These are phyloP conservation scores for Colletotrichum graminicola DNA, from an alignment of 2,329 filamentous ascomycete species.

Conservation along the genomic window DNA sequence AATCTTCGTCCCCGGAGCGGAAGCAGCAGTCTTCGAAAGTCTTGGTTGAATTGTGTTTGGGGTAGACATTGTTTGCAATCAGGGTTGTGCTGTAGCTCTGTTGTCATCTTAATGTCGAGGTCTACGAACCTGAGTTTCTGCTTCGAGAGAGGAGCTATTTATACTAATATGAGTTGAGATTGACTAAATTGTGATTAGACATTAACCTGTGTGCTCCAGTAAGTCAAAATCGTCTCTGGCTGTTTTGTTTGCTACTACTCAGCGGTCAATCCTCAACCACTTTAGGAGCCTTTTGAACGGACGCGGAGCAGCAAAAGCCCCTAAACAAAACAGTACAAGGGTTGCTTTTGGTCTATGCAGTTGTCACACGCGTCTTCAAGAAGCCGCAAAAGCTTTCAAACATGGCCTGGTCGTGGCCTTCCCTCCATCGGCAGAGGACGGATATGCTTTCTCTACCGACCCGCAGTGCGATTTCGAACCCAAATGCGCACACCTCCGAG, in stretches of 20 bases:
- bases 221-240: no score
- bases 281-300: fast-evolving
- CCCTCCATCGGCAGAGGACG: constrained; percentile 76
- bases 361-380: constrained; percentile 60
- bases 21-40: background rate
- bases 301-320: no score
- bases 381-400: constrained; percentile 93
- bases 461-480: constrained; percentile 68
- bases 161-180: background rate
- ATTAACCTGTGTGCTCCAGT: no score
- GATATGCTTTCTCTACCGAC: constrained; percentile 56
- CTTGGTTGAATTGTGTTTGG: background rate
- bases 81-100: background rate
- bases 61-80: background rate
- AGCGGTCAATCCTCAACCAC: background rate
- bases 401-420: constrained; percentile 77
- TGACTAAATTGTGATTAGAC: background rate
- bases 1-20: background rate
- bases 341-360: background rate
- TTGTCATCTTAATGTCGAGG: background rate
- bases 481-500: constrained; percentile 61
- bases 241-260: fast-evolving
- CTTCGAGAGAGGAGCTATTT: background rate
- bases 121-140: no score
- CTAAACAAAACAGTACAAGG: background rate